A percentile compares a stretch with the other conserved stretches of the same genome.
Evolutionary conservation across 2,329 filamentous ascomycete genomes (phyloP).

Genomic region (Aspergillus sp.): DNA sequence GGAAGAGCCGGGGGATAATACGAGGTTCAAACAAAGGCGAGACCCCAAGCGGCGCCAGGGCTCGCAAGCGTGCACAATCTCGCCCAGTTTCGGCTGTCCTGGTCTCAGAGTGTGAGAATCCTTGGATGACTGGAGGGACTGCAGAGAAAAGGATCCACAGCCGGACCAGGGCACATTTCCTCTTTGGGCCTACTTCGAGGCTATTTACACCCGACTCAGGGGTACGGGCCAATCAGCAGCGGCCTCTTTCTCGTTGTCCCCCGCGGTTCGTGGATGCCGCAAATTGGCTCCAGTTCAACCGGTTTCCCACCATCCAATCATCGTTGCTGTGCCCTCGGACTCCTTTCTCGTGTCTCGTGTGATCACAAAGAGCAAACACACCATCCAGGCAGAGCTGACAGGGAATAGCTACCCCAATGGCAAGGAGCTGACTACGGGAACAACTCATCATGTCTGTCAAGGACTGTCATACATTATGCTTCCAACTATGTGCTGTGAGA

Average conservation of each 20-base stretch:
- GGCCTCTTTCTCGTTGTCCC: background rate
- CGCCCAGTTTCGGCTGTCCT: no score
- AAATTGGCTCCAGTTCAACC: slow-evolving; percentile 1
- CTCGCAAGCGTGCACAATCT: background rate
- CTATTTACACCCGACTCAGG: slow-evolving; percentile 14
- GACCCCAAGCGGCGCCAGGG: slow-evolving; percentile 1
- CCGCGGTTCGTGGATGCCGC: slow-evolving; percentile 17
- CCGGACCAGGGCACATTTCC: slow-evolving; percentile 6
- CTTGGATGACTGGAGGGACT: no score
- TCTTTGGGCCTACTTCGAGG: slow-evolving; percentile 13
- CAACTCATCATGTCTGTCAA: no score
- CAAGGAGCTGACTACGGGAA: no score
- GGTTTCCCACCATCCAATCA: slow-evolving; percentile 11
- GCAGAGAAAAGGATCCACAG: slow-evolving; percentile 2
- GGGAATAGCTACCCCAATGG: background rate
- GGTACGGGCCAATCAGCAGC: slow-evolving; percentile 14
- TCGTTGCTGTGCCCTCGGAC: background rate
- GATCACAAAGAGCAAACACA: background rate
- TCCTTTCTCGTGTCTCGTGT: background rate
- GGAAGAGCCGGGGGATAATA: background rate
- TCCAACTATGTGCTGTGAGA: background rate
- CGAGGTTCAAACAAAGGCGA: slow-evolving; percentile 8
- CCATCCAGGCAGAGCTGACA: background rate
- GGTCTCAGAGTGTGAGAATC: no score
- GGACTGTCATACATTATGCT: no score